These are phyloP conservation scores for Gastrodia elata DNA, from an alignment of 106 monocot species.

Conservation along the genomic window DNA sequence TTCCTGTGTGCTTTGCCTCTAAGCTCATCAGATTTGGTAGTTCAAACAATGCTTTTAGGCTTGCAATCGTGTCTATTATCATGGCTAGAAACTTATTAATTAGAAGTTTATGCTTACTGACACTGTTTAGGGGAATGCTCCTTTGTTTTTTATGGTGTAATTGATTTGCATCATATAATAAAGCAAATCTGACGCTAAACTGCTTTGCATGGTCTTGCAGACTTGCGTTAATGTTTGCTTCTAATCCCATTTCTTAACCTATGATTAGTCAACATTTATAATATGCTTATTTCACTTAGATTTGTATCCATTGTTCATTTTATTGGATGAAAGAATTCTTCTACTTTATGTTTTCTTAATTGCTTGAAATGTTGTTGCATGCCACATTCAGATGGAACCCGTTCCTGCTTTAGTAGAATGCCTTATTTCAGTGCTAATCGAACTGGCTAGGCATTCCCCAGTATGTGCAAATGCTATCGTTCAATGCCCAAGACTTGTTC, in stretches of 20 bases:
- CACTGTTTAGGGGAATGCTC: neutral
- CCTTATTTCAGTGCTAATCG: conserved; percentile 76
- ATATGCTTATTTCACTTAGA: neutral
- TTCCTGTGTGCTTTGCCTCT: neutral
- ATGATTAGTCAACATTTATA: neutral
- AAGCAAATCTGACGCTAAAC: neutral
- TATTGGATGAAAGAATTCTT: neutral
- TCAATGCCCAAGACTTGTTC: conserved; percentile 68
- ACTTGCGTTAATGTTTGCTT: neutral
- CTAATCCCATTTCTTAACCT: neutral
- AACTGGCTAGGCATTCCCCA: conserved; percentile 82
- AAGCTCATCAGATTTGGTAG: neutral
- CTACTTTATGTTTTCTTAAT: neutral
- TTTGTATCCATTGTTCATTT: neutral
- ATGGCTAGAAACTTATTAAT: neutral
- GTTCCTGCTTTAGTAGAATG: conserved; percentile 64
- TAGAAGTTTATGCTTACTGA: neutral
- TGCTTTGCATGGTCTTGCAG: neutral
- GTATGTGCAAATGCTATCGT: conserved; percentile 70
- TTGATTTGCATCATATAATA: neutral
- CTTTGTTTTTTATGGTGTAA: neutral
- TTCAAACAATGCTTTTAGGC: too few species aligned
- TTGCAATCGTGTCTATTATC: too few species aligned
- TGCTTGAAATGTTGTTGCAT: neutral
- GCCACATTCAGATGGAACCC: conserved; percentile 64